Base-by-base conservation (phyloP, 176 grass and related monocot genomes). In the Oryza meridionalis region DNA sequence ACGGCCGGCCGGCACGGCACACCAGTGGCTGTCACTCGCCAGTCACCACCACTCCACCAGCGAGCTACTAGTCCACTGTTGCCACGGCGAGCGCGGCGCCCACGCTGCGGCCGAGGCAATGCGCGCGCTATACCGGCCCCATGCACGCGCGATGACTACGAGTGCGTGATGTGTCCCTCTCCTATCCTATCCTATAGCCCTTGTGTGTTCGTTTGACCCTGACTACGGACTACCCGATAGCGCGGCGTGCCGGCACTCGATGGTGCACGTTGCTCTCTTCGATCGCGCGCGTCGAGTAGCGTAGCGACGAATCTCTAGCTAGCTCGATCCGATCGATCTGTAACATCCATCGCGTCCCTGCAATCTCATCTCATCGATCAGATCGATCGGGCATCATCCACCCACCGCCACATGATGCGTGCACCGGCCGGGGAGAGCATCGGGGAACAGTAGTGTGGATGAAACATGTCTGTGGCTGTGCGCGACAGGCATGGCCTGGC, bases 281-380 rank as follows among this genome's bases (percentile, higher is more conserved):
- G 29, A 31, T 31, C 55, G 1, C 55, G 1, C 53, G 55, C 55
- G 7, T 3, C 9, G 19, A n/a, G 16, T 55, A 55, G 46, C 46
- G 5, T 53, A 53, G 6, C 55, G 55, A 22, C 55, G 55, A 59
- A 59, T n/a, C 55, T 59, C 58, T 62, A 3, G 58, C 58, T 58
- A 58, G 19, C 53, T 58, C 16, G 53, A 19, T 62, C 58, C 58
- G n/a, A 27, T 17, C 58, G n/a, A 27, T 17, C 67, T 11, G 66
- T 70, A 12, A 70, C 79, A 24, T 69, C 78, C 66, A 14, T 66
- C 76, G 33, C 76, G n/a, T 24, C 21, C 58, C 58, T 24, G 58
- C 9, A 21, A 62, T 62, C 21, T 11, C 11, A 44, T 58, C 53
- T 55, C 53, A 58, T n/a, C 53, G 7, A 31, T 31, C 29, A 31